phyloP scores from a whole-genome alignment of 1,284 basidiomycete genomes.

The Gastroboletus turbinatus region DNA sequence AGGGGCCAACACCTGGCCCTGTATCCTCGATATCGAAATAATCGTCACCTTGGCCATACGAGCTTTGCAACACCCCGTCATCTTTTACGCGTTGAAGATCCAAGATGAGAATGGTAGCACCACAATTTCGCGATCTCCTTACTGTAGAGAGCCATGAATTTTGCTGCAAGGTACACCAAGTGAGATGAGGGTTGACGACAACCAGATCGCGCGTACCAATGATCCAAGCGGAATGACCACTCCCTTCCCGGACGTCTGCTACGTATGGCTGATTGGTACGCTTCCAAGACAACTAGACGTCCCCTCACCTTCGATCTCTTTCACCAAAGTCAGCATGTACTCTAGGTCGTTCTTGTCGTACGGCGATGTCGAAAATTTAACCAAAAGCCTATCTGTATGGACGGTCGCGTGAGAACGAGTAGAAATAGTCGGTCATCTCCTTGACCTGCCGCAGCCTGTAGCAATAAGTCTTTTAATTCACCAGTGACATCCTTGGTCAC shows the following conservation, averaged over 20 bases:
- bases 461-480: conserved; percentile 23
- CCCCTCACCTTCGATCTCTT: conserved; percentile 26
- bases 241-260: conserved; percentile 10
- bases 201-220: conserved; percentile 19
- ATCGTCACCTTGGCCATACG: conserved; percentile 34
- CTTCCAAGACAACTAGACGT: neutral
- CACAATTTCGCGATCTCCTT: conserved; percentile 3
- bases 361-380: conserved; percentile 35
- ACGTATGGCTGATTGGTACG: neutral
- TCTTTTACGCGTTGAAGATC: conserved; percentile 9
- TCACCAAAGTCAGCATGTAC: conserved; percentile 31
- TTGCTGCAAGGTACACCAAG: conserved; percentile 13
- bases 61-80: conserved; percentile 29
- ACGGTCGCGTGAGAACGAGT: neutral
- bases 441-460: conserved; percentile 33
- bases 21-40: conserved; percentile 32
- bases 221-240: conserved; percentile 25
- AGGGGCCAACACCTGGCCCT: conserved; percentile 12
- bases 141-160: conserved; percentile 33
- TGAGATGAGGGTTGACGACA: neutral
- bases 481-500: conserved; percentile 20
- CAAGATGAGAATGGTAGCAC: neutral
- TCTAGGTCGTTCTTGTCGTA: conserved; percentile 21
- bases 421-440: neutral
- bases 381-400: conserved; percentile 27